These are phyloP conservation scores for Russula vinacea DNA, from an alignment of 768 basidiomycete species.

Conservation along the genomic window DNA sequence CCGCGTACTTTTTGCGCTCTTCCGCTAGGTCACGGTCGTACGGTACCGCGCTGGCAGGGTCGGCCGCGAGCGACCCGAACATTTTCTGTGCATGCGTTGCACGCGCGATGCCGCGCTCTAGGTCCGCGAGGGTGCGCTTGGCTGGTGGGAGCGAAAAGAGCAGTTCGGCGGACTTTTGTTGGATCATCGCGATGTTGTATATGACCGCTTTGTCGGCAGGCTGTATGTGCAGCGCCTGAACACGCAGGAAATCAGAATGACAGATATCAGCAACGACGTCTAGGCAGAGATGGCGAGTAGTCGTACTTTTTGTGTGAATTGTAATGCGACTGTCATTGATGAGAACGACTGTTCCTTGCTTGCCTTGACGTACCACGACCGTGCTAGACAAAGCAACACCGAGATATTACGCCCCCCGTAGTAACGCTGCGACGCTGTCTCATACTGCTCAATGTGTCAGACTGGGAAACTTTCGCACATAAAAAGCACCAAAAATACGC, in stretches of 20 bases:
- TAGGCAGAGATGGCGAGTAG: conserved; percentile 32
- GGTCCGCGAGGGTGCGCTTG: conserved; percentile 78
- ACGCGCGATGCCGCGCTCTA: conserved; percentile 73
- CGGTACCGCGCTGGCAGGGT: conserved; percentile 64
- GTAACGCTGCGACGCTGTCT: conserved; percentile 80
- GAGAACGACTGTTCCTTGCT: conserved; percentile 81
- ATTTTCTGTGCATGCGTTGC: conserved; percentile 83
- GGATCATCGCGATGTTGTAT: conserved; percentile 98
- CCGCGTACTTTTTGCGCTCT: conserved; percentile 86
- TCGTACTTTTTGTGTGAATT: conserved; percentile 74
- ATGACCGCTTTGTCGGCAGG: conserved; percentile 86
- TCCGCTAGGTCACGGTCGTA: conserved; percentile 87
- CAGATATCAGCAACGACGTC: no score
- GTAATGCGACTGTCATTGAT: conserved; percentile 80
- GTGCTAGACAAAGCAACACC: conserved; percentile 78
- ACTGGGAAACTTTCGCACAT: background rate
- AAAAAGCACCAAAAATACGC: conserved; percentile 34
- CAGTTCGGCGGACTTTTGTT: conserved; percentile 93
- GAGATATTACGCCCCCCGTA: conserved; percentile 71
- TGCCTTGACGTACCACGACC: conserved; percentile 93
- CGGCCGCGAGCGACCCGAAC: conserved; percentile 79
- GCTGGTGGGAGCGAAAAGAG: conserved; percentile 67
- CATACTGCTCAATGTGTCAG: conserved; percentile 57
- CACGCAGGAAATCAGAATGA: conserved; percentile 28
- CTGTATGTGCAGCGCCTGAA: conserved; percentile 77